Base-by-base conservation (phyloP, 305 asterid species). In the Fraxinus ornus region DNA sequence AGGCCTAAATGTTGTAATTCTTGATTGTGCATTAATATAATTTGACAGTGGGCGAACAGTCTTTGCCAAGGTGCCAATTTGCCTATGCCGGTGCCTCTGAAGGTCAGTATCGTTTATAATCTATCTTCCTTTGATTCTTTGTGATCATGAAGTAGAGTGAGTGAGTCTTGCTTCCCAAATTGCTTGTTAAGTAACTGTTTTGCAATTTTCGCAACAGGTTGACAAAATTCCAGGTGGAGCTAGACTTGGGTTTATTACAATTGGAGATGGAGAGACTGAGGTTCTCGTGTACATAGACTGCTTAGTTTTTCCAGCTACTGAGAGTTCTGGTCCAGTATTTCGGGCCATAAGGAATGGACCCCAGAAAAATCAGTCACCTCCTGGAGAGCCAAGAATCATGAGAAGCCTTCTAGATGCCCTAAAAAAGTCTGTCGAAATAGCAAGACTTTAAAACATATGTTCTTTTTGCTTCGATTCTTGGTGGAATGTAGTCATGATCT, bases 301-400 rank as follows among this genome's bases (percentile, higher is more conserved):
- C 83, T 79, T 94, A 84, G 97, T 95, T 15, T 90, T 87, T 84
- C 95, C 97, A 0, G 94, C 88, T 0, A 85, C 89, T 0, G 91
- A 88, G 75, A 83, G 57, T 71, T 89, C 94, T 1, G 85, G 78
- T 75, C 97, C 98, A 1, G 32, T 91, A 3, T 95, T 95, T 77
- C 89, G 93, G 79, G 98, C 98, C 60, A 85, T 89, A 79, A 88
- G 99, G 86, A 94, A 95, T 76, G 98, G 98, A 30, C 91, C 90
- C 12, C 21, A 6, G 85, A 95, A 86, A 86, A 94, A 85, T 80
- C 80, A 89, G 85, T 47, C 94, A 0, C 88, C 97, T 66, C 99
- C 97, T 0, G 98, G 98, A 57, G 99, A 95, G 81, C 92, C 92
- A 79, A 88, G 99, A 76, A 93, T 95, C 91, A 95, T 95, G 99